Base-by-base conservation (phyloP, 75 land plant genomes). In the Sequoiadendron giganteum region DNA sequence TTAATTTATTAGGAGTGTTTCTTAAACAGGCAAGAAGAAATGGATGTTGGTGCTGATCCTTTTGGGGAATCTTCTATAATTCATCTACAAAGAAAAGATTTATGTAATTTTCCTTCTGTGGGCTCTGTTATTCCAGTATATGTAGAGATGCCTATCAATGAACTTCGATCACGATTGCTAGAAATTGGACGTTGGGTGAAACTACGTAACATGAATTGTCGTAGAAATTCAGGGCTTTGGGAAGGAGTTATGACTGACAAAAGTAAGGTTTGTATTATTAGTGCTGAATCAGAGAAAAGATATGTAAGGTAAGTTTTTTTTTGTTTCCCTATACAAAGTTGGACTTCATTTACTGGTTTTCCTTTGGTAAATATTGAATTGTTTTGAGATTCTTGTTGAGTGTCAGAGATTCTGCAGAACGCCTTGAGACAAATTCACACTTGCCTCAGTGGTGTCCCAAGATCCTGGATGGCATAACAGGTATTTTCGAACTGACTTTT, bases 121-220 rank as follows among this genome's bases (percentile, higher is more conserved):
- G 98, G 96, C 79, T 92, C 94, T 90, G 90, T 94, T 40, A 89
- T 96, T 52, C 89, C 93, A 49, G 65, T 96, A 47, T 65, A 55
- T 30, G 54, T 86, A 77, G 92, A 88, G 28, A 85, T 86, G 75
- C 81, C 83, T 38, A 87, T 55, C 55, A 85, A 88, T 72, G 89
- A 89, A 86, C 85, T 91, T 30, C 86, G 32, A 15, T 84, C 68
- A 25, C 86, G 87, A 38, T 83, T 90, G 9, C 89, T 91, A 21
- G 56, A 56, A 30, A 45, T 72, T 82, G 92, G 92, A 18, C 91
- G 88, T 81, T 96, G 98, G 98, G 92, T 95, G 85, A 95, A 90
- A 87, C 36, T 96, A 30, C 84, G 93, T 19, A 92, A 94, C 76
- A 61, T 96, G 18, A 86, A 58, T 6, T 94, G 88, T 87, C 87